Conservation (phyloP, 2,329 filamentous ascomycete species). For the Cladosporium phlei region DNA sequence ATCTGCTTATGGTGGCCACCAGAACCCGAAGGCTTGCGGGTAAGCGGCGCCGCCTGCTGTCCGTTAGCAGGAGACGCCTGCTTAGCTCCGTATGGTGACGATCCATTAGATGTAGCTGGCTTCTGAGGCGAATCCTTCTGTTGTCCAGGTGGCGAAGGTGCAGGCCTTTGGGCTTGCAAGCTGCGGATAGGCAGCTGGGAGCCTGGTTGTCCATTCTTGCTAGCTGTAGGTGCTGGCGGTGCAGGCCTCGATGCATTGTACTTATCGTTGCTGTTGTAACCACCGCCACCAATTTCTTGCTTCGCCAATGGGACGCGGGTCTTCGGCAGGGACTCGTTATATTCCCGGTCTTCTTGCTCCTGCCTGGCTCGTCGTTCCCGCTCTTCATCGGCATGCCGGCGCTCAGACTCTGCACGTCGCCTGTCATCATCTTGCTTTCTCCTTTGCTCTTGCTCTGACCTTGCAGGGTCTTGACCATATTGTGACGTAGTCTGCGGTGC, state of each 20-base stretch:
- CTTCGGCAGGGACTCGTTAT: constrained; percentile 85
- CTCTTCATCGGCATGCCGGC: constrained; percentile 38
- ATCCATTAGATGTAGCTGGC: constrained; percentile 23
- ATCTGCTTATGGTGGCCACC: constrained; percentile 24
- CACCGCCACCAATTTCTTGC: constrained; percentile 75
- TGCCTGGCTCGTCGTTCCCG: constrained; percentile 51
- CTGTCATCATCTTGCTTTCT: constrained; percentile 39
- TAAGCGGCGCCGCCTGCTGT: constrained; percentile 26
- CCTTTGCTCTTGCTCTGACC: constrained; percentile 36
- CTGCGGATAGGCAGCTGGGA: constrained; percentile 40
- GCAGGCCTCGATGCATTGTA: constrained; percentile 84
- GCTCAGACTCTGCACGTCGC: constrained; percentile 35
- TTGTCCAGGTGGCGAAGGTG: constrained; percentile 29
- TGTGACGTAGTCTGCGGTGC: constrained; percentile 29
- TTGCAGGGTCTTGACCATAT: constrained; percentile 19
- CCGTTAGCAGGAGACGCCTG: constrained; percentile 23
- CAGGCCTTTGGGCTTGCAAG: constrained; percentile 62
- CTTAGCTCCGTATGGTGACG: constrained; percentile 27
- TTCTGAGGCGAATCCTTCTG: constrained; percentile 25
- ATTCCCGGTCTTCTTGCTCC: constrained; percentile 67
- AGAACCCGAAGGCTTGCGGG: constrained; percentile 27
- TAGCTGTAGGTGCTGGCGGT: constrained; percentile 45
- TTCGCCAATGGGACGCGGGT: constrained; percentile 75
- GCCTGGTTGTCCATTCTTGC: constrained; percentile 25
- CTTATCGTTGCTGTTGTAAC: constrained; percentile 49